Base-by-base conservation (phyloP, 2,329 filamentous ascomycete species). In the Bisporella sp. region DNA sequence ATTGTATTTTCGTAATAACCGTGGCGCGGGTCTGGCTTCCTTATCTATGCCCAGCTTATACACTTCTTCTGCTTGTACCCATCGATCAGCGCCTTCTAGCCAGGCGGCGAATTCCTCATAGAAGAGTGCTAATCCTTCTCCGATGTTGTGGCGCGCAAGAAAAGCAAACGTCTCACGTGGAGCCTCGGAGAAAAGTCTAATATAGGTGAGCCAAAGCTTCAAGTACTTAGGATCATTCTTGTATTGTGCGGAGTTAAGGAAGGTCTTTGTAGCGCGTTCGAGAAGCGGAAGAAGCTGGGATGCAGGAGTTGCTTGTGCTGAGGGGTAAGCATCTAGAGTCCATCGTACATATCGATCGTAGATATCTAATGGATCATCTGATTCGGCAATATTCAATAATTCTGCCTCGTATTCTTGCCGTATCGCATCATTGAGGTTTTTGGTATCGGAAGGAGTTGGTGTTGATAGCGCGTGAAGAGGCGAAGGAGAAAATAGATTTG, bases 271-370 rank as follows among this genome's bases (percentile, higher is more conserved):
- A 6, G 91, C 92, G 56, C 91, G 87, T 72, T 99, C 95, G 5
- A 99, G 84, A 5, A 97, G 75, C 2, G 84, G 84, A 53, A 93
- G 83, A 11, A 99, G 80, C 62, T 93, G 89, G n/a, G 92, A 96
- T 63, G 95, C 83, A 1, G 89, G 79, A 31, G 91, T 96, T 48
- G 91, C 89, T 71, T 96, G 91, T 29, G 92, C 88, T 0, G 91
- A 92, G 2, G 93, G 92, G 67, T 97, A 99, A 48, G 92, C 87
- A 68, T 96, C 89, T 31, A 97, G 74, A 1, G 91, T 96, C 93
- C 93, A 99, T 70, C 89, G 89, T 51, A 97, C 89, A 66, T 99
- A 99, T 66, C 93, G 85, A 67, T 97, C 92, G 72, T 89, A 99
- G 54, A 96, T 80, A 62, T 97, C 93, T 45, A 99, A 81, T 1